Evolutionary conservation across 306 rosid species (phyloP), one percentile per base, ranked within the genome.

Genomic region (Trifolium repens): DNA sequence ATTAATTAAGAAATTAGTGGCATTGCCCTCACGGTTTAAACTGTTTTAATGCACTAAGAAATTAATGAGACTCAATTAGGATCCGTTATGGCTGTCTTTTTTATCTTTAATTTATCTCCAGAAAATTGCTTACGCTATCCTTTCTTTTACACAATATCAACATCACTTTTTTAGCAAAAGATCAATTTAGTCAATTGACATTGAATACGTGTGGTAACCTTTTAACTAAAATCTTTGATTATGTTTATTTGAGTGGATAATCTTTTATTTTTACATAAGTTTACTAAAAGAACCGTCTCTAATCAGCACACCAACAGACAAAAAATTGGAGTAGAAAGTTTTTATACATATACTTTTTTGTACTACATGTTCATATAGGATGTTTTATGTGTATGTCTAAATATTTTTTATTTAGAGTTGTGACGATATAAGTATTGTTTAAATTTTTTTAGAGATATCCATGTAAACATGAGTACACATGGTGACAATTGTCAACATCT

Each of bases 11-110:
- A 58, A 69, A 37, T 67, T 46, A 15, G 17, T 52, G 14, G 19
- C 67, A n/a, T 68, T 59, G 71, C 17, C 76, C 76, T 30, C 84
- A 75, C 80, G 84, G 54, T 30, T 80, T 62, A 74, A 80, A n/a
- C 14, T 49, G 17, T 49, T 49, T 39, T 59, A 74, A 73, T 59
- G 30, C 34, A 30, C 3, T 30, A 30, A 30, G 34, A 30, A 30
- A 30, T 30, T 30, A 30, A 30, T 30, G 5, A 30, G 3, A 22
- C 6, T 35, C 35, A 61, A 17, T 50, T 64, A 50, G 11, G 54
- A 50, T 59, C 32, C n/a, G n/a, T 67, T 60, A 49, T 67, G 76
- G 12, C 8, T 32, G 50, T 68, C 72, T 8, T 74, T 74, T 8
- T 27, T 22, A 22, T 74, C 67, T 17, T 24, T 46, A 35, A 74